Conservation (phyloP, 768 basidiomycete genomes). For the Hebeloma cylindrosporum region DNA sequence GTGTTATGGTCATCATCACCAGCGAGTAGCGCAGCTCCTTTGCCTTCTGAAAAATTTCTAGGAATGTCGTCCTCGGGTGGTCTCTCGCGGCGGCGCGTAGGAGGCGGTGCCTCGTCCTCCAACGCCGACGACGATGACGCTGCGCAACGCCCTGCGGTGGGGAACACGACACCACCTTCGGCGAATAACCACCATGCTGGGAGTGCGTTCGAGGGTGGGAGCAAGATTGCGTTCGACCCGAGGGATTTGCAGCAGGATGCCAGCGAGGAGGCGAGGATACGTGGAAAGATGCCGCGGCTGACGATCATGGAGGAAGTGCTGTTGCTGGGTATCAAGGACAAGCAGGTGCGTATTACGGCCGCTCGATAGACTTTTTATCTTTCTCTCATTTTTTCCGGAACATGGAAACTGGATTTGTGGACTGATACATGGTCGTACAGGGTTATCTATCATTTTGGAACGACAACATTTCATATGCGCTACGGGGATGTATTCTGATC, state of each 20-base stretch:
- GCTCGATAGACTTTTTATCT: slow-evolving; percentile 2
- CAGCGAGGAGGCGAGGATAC: slow-evolving; percentile 57
- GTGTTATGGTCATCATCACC: too few relatives aligned
- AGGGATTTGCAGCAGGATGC: slow-evolving; percentile 77
- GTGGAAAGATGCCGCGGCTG: slow-evolving; percentile 77
- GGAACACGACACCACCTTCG: slow-evolving; percentile 17
- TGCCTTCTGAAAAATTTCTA: too few relatives aligned
- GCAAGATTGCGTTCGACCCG: slow-evolving; percentile 91
- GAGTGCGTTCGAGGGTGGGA: slow-evolving; percentile 82
- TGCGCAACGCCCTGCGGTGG: slow-evolving; percentile 21
- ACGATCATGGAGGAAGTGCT: slow-evolving; percentile 98
- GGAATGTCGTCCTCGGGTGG: slow-evolving; percentile 48
- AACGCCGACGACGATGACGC: slow-evolving; percentile 35
- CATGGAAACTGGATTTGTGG: slow-evolving; percentile 5
- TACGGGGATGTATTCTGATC: slow-evolving; percentile 97
- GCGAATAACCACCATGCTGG: slow-evolving; percentile 68
- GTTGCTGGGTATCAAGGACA: slow-evolving; percentile 92
- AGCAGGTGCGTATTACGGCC: slow-evolving; percentile 61
- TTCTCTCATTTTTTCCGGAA: slow-evolving; percentile 1
- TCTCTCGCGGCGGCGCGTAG: slow-evolving; percentile 59
- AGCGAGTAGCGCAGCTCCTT: too few relatives aligned
- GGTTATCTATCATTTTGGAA: slow-evolving; percentile 99
- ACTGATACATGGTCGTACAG: too few relatives aligned
- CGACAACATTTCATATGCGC: slow-evolving; percentile 98
- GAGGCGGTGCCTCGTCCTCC: slow-evolving; percentile 37